Base-by-base conservation (phyloP, 805 yeast genomes). In the Metschnikowia shivogae region DNA sequence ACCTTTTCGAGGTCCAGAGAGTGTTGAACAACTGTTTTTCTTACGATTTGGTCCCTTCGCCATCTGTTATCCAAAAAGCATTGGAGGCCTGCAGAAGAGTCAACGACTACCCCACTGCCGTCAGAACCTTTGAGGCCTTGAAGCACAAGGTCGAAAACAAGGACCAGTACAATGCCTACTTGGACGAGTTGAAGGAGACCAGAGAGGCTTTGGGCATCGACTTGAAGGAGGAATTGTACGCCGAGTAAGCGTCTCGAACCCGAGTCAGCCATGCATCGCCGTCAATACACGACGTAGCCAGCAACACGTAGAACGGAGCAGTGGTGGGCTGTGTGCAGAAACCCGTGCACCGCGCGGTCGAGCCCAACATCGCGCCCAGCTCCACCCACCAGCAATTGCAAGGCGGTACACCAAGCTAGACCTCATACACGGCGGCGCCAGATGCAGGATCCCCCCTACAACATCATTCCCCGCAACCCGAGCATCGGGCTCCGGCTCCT, bases 11-110 rank as follows among this genome's bases (percentile, higher is more conserved):
- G 60, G 74, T 70, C 29, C 79, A 80, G 76, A 88, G 99, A 78
- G 90, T 93, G 50, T 81, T 93, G 67, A 93, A 95, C 83, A 93
- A 93, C 77, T 89, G 95, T 72, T 93, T 93, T 77, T 87, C 98
- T 12, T 93, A 93, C 77, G 99, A 93, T 74, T 81, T 93, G 70
- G 99, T 93, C 46, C 99, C 99, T 57, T 92, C 99, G 27, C 99
- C 99, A 56, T 81, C 86, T 51, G 98, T 93, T 52, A 79, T 93
- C 63, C 96, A 88, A 73, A 87, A 86, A 73, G 99, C 99, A 39
- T 78, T 93, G 65, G 83, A 87, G 74, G 99, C 99, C 39, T 90
- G 97, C 60, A 90, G 99, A 83, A 88, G 98, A 75, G 98, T 93
- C 57, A 89, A 93, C 73, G 99, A 93, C 76, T 88, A 88, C 74